Percentiles rank a stretch among this genome's conserved stretches.
These are phyloP conservation scores for Harringtonia lauricola DNA, from an alignment of 2,329 filamentous ascomycete species.

Conservation along the genomic window DNA sequence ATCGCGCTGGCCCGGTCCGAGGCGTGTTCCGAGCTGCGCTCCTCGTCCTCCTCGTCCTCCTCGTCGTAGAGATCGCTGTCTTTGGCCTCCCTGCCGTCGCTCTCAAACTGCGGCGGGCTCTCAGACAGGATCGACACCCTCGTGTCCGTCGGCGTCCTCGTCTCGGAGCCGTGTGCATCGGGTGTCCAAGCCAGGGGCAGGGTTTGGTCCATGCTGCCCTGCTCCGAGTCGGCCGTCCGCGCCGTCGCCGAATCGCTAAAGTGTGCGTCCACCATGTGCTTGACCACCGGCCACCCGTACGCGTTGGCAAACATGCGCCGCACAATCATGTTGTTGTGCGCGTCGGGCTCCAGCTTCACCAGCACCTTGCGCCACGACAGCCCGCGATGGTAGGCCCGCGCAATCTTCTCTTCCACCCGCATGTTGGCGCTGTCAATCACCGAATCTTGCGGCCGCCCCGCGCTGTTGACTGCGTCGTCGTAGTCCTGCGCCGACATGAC, in stretches of 20 bases:
- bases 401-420: slow-evolving; percentile 96
- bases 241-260: slow-evolving; percentile 68
- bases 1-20: no score
- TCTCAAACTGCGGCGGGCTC: not conserved
- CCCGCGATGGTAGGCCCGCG: slow-evolving; percentile 83
- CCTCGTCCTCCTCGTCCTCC: not conserved
- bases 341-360: slow-evolving; percentile 89
- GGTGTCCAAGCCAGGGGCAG: slow-evolving; percentile 45
- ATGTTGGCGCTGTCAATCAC: slow-evolving; percentile 55
- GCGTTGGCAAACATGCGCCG: slow-evolving; percentile 95
- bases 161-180: slow-evolving; percentile 55
- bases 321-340: slow-evolving; percentile 97
- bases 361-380: slow-evolving; percentile 95
- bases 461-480: slow-evolving; percentile 39
- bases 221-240: slow-evolving; percentile 54
- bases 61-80: not conserved
- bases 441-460: slow-evolving; percentile 32
- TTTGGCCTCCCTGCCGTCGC: not conserved
- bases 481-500: slow-evolving; percentile 35
- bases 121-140: not conserved
- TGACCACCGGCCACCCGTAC: slow-evolving; percentile 93
- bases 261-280: slow-evolving; percentile 90
- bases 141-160: slow-evolving; percentile 23
- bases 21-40: no score
- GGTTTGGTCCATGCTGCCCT: slow-evolving; percentile 58